phyloP scores from a whole-genome alignment of 306 rosid genomes.

The Delonix regia region DNA sequence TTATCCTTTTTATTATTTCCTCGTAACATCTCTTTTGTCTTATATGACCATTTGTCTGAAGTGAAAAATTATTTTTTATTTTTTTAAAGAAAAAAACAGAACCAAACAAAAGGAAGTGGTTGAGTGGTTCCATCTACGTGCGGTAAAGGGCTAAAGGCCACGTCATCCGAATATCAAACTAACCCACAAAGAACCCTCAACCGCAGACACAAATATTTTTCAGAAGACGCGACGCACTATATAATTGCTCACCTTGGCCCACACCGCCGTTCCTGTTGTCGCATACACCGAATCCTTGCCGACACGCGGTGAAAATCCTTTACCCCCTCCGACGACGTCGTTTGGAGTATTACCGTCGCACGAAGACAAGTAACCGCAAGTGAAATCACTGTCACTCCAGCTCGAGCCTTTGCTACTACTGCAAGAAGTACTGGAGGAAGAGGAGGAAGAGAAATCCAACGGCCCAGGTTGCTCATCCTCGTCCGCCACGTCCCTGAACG shows the following conservation, averaged over 20 bases:
- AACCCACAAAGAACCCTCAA: slow-evolving; percentile 24
- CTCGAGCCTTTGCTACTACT: slow-evolving; percentile 55
- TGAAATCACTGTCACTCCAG: slow-evolving; percentile 84
- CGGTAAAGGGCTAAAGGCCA: not conserved
- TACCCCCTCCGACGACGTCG: slow-evolving; percentile 38
- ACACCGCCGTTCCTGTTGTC: slow-evolving; percentile 25
- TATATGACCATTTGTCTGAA: not conserved
- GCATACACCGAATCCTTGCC: slow-evolving; percentile 45
- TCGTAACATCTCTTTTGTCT: slow-evolving; percentile 30
- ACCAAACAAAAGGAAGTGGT: not conserved
- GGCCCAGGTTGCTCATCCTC: slow-evolving; percentile 48
- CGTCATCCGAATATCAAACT: not conserved
- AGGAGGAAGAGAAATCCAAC: slow-evolving; percentile 41
- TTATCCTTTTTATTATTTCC: slow-evolving; percentile 6
- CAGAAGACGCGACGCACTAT: slow-evolving; percentile 32
- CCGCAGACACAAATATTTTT: slow-evolving; percentile 35
- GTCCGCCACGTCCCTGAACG: slow-evolving; percentile 55
- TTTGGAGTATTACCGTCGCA: slow-evolving; percentile 44
- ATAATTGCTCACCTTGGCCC: slow-evolving; percentile 56
- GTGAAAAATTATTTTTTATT: not conserved
- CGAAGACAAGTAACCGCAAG: slow-evolving; percentile 45
- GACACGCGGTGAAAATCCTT: slow-evolving; percentile 52
- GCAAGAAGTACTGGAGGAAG: slow-evolving; percentile 24
- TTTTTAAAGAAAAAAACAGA: not conserved
- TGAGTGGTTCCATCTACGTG: not conserved